A percentile compares a stretch with the other conserved stretches of the same genome.
Conservation (phyloP, 2,329 filamentous ascomycete genomes). For the Remersonia thermophila region DNA sequence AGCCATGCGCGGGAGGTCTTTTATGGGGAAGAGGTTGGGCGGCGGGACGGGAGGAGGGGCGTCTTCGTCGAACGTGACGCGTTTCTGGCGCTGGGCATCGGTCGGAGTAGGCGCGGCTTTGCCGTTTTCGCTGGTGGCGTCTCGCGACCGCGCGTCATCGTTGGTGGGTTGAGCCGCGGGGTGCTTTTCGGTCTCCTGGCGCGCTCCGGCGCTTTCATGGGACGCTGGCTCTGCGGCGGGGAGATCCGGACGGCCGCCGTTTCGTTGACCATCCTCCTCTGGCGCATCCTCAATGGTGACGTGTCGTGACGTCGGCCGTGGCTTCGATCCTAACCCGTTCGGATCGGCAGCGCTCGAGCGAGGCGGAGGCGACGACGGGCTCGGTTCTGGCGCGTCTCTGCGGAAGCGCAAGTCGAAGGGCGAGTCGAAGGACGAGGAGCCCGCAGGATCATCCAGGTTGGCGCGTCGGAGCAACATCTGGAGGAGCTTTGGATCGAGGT, state of each 20-base stretch:
- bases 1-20: constrained; percentile 1
- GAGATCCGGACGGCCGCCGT: too few species aligned
- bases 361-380: background rate
- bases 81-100: constrained; percentile 19
- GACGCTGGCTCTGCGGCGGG: too few species aligned
- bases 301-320: constrained; percentile 17
- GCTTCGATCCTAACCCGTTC: background rate
- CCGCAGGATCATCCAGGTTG: constrained; percentile 59
- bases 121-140: constrained; percentile 9
- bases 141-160: constrained; percentile 8
- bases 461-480: constrained; percentile 65
- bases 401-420: background rate
- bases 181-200: background rate
- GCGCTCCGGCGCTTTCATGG: too few species aligned
- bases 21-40: constrained; percentile 28
- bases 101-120: background rate
- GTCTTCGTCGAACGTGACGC: constrained; percentile 30
- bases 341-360: constrained; percentile 1
- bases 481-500: constrained; percentile 62
- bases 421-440: constrained; percentile 31
- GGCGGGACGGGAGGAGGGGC: constrained; percentile 29
- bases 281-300: constrained; percentile 25
- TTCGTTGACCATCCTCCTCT: background rate
- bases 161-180: background rate
- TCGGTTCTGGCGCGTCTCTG: background rate